Evolutionary conservation across 2,329 filamentous ascomycete genomes (phyloP).

Genomic region (Hymenoscyphus occultus): DNA sequence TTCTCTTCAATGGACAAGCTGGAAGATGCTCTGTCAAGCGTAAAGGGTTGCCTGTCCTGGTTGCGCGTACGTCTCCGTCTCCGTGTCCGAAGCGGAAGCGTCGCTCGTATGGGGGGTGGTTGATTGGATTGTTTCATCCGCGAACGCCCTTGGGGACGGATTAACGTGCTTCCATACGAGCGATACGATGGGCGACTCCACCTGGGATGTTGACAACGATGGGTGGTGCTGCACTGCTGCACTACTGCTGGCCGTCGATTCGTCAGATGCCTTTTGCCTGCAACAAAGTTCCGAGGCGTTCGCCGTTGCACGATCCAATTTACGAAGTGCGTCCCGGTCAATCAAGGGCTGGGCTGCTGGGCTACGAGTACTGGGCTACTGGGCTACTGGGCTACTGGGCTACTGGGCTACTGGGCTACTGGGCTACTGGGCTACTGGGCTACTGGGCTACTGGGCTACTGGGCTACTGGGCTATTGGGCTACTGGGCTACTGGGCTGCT

Average conservation of each 20-base stretch:
- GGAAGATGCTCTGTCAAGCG: too few relatives aligned
- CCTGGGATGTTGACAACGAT: too few relatives aligned
- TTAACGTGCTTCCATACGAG: neutral
- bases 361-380: too few relatives aligned
- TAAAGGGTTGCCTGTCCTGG: neutral
- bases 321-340: neutral
- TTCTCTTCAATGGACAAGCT: too few relatives aligned
- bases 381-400: too few relatives aligned
- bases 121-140: conserved; percentile 1
- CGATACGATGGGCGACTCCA: neutral
- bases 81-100: neutral
- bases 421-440: too few relatives aligned
- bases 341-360: too few relatives aligned
- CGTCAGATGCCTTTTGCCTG: neutral
- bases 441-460: too few relatives aligned
- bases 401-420: too few relatives aligned
- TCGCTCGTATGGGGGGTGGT: neutral
- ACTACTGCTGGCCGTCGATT: neutral
- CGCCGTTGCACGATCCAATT: too few relatives aligned
- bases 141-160: neutral
- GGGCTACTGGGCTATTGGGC: too few relatives aligned
- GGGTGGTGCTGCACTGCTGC: neutral
- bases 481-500: too few relatives aligned
- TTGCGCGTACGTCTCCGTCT: neutral
- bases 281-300: conserved; percentile 1